Conservation (phyloP, 2,329 filamentous ascomycete genomes). For the Colletotrichum magnum region DNA sequence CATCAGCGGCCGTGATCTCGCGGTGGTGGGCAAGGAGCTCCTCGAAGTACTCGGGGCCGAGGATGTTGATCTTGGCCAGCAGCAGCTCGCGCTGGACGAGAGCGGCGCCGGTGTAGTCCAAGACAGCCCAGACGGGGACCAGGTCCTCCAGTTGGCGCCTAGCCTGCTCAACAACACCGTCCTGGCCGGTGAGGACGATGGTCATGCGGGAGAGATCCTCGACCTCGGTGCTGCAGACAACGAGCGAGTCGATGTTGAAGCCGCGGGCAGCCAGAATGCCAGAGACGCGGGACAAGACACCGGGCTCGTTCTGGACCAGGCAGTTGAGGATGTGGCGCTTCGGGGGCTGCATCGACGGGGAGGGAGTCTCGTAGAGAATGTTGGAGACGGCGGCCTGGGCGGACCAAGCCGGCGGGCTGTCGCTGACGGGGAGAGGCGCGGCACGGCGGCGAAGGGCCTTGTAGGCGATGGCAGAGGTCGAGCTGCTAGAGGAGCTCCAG, state of each 20-base stretch:
- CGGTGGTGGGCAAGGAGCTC: constrained; percentile 96
- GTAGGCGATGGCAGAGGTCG: constrained; percentile 95
- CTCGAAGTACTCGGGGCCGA: constrained; percentile 98
- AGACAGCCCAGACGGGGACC: constrained; percentile 97
- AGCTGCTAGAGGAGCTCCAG: constrained; percentile 69
- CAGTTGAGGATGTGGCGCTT: constrained; percentile 99
- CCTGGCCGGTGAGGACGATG: constrained; percentile 95
- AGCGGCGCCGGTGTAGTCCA: constrained; percentile 94
- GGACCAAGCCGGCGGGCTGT: constrained; percentile 84
- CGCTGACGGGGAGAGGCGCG: constrained; percentile 84
- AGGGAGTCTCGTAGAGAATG: constrained; percentile 98
- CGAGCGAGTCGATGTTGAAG: constrained; percentile 99
- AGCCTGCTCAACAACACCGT: constrained; percentile 97
- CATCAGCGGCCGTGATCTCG: constrained; percentile 75
- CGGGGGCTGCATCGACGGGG: constrained; percentile 84
- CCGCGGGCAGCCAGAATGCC: constrained; percentile 95
- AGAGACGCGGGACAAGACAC: constrained; percentile 95
- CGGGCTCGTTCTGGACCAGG: constrained; percentile 98
- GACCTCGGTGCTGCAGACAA: constrained; percentile 98
- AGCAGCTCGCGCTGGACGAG: constrained; percentile 96
- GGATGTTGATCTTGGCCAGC: constrained; percentile 95
- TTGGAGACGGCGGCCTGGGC: constrained; percentile 96
- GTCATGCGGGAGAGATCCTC: constrained; percentile 98
- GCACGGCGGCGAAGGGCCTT: constrained; percentile 95
- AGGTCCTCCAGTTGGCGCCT: constrained; percentile 95